These are phyloP conservation scores for Aegle marmelos DNA, from an alignment of 345 rosid species.

Conservation along the genomic window DNA sequence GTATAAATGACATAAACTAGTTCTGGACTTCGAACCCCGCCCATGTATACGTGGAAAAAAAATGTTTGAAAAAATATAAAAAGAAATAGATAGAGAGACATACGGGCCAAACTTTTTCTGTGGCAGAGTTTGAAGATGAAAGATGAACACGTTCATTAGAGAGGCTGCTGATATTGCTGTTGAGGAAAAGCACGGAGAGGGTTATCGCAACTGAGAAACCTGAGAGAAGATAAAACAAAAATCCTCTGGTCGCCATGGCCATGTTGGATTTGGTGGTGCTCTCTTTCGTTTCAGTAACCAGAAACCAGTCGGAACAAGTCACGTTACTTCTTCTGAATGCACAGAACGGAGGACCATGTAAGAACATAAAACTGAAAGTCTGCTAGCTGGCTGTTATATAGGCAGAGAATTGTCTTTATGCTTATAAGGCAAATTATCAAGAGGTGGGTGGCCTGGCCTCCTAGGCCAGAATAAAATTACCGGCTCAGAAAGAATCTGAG, in stretches of 20 bases:
- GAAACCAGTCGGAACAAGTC: background rate
- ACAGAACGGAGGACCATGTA: background rate
- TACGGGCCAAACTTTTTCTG: constrained; percentile 77
- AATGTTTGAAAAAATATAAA: background rate
- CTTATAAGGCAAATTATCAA: background rate
- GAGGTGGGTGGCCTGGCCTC: background rate
- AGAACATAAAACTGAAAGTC: background rate
- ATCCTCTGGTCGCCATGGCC: constrained; percentile 52
- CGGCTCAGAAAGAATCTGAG: background rate
- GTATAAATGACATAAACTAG: background rate
- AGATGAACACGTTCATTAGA: background rate
- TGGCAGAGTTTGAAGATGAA: constrained; percentile 1
- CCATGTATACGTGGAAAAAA: background rate
- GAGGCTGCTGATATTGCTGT: constrained; percentile 3
- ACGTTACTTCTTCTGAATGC: background rate
- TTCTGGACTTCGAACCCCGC: background rate
- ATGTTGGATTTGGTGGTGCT: background rate
- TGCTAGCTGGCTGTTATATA: background rate
- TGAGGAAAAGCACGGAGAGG: constrained; percentile 43
- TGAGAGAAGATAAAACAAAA: constrained; percentile 53
- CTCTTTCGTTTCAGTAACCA: background rate
- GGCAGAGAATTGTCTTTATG: too few species aligned
- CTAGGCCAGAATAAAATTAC: background rate
- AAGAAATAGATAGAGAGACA: constrained; percentile 1
- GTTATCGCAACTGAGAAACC: constrained; percentile 56